Evolutionary conservation across 495 filamentous ascomycete genomes (phyloP), one percentile per base, ranked within the genome.

Genomic region (Aspergillus steynii): DNA sequence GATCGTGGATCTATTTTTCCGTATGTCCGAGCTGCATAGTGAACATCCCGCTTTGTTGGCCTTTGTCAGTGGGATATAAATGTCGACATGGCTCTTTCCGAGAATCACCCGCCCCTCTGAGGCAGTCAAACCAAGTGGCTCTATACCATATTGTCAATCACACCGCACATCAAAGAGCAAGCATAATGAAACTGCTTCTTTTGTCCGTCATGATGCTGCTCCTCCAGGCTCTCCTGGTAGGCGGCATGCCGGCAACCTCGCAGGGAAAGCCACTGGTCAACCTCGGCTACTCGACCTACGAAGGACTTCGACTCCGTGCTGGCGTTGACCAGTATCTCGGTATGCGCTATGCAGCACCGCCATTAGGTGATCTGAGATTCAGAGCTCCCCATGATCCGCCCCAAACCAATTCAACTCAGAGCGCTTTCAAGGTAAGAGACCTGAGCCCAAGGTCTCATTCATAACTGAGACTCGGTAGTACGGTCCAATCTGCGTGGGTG

Each of bases 401-500:
- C 9, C 12, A 12, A 12, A 42, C 37, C 1, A 10, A 42, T 0
- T 14, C 37, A 42, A 42, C 9, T 2, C 37, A 42, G 4, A 42
- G 7, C 2, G 37, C 37, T 10, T 12, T 42, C 37, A 42, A 42
- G 37, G 37, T 42, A 4, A 42, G 37, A 2, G 12, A 14, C 12
- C 37, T 14, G 10, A 15, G 3, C 37, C 37, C 37, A 42, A 15
- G 12, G 1, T 1, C 37, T 1, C 9, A 4, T 12, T 20, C 37
- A 42, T 14, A 12, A 42, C 37, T 42, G 26, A 49, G 8, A 28
- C 31, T 8, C 31, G 2, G 31, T n/a, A 79, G 74, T 71, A 73
- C 61, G 76, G 75, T 8, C 79, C 85, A 0, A 69, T 73, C 20
- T 76, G 73, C 34, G 48, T 71, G n/a, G 71, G 74, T 0, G 60